phyloP scores from a whole-genome alignment of 2,329 filamentous ascomycete genomes.

The Gremmenia infestans region DNA sequence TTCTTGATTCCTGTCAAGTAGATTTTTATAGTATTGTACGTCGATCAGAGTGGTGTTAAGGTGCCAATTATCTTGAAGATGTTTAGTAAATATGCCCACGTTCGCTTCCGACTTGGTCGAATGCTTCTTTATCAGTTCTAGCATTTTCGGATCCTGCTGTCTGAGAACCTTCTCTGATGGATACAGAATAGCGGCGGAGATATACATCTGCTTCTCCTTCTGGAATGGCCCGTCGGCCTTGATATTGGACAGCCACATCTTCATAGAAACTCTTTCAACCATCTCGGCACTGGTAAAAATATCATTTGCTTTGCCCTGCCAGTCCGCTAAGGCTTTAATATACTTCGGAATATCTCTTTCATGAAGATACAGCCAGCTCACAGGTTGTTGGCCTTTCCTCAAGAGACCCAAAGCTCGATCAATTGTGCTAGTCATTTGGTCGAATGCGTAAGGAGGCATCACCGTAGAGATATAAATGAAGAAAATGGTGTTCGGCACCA shows the following conservation, averaged over 20 bases:
- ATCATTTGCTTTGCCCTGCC: conserved; percentile 2
- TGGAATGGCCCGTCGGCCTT: not conserved
- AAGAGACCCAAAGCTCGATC: conserved; percentile 3
- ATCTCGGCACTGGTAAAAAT: not conserved
- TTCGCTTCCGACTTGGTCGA: not conserved
- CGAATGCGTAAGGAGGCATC: conserved; percentile 12
- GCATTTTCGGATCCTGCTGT: conserved; percentile 5
- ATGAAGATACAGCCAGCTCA: conserved; percentile 9
- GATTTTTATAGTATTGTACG: conserved; percentile 1
- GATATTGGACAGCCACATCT: not conserved
- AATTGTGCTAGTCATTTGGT: conserved; percentile 6
- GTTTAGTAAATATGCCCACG: conserved; percentile 1
- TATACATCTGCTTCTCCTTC: conserved; percentile 8
- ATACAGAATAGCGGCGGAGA: conserved; percentile 3
- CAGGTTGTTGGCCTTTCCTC: conserved; percentile 1
- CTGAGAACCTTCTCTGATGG: conserved; percentile 5
- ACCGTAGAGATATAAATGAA: conserved; percentile 10
- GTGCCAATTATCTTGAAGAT: conserved; percentile 6
- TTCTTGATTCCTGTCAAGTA: not conserved
- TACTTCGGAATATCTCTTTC: conserved; percentile 6
- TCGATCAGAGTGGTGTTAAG: conserved; percentile 9
- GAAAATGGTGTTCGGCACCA: conserved; percentile 9
- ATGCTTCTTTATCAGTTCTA: conserved; percentile 8
- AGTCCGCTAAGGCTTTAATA: conserved; percentile 6
- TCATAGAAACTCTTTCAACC: not conserved